Percentiles rank a stretch among this genome's conserved stretches.
These are phyloP conservation scores for Secale cereale DNA, from an alignment of 176 grass and related monocot species.

Conservation along the genomic window DNA sequence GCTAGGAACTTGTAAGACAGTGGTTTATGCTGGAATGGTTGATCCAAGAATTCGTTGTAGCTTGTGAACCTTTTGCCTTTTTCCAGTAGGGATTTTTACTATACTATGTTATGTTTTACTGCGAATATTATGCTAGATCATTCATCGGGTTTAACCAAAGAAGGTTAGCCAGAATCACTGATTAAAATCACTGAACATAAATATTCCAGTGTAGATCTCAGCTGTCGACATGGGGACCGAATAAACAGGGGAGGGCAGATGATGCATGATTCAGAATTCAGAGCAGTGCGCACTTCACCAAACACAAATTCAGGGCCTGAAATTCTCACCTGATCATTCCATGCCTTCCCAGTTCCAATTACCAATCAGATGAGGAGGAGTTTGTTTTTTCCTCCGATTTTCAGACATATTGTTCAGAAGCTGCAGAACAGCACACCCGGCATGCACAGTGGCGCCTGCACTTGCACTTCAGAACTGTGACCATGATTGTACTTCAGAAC, in stretches of 20 bases:
- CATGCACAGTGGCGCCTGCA: no score
- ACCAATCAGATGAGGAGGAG: background rate
- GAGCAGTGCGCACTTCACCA: background rate
- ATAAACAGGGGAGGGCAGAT: background rate
- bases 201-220: slow-evolving; percentile 14
- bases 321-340: background rate
- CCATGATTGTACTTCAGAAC: no score
- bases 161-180: background rate
- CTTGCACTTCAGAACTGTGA: background rate
- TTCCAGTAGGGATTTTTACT: no score
- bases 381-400: background rate
- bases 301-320: background rate
- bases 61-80: background rate
- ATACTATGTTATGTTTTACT: background rate
- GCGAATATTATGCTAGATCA: background rate
- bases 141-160: background rate
- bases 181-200: background rate
- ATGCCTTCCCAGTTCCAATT: background rate
- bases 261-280: background rate
- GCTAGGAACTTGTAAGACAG: background rate
- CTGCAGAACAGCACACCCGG: background rate
- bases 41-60: slow-evolving; percentile 27
- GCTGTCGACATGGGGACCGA: background rate
- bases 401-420: background rate
- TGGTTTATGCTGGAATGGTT: background rate